phyloP scores from a whole-genome alignment of 495 filamentous ascomycete genomes.

The Xylaria intraflava region DNA sequence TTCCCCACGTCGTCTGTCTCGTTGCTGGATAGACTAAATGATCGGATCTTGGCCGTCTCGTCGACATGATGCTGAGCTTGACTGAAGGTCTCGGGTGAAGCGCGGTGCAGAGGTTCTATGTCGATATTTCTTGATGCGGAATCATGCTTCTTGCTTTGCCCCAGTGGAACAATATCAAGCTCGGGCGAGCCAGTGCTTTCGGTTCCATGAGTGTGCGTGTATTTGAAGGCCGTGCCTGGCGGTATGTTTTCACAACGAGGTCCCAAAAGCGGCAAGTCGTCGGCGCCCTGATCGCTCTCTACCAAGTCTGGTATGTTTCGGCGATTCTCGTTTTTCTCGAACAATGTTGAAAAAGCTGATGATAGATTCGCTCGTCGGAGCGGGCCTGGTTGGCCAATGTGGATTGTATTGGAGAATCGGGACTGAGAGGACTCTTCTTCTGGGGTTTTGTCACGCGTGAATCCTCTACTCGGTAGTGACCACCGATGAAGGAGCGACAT shows the following conservation, averaged over 20 bases:
- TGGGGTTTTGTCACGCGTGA: conserved; percentile 14
- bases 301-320: neutral
- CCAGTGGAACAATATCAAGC: neutral
- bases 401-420: conserved; percentile 16
- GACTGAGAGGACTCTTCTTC: conserved; percentile 8
- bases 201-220: neutral
- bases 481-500: conserved; percentile 26
- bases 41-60: neutral
- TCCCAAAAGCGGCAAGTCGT: neutral
- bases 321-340: conserved; percentile 19
- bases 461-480: conserved; percentile 22
- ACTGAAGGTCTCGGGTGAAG: neutral
- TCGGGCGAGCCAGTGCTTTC: neutral
- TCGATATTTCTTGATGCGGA: neutral
- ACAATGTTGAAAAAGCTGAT: conserved; percentile 18
- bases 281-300: neutral
- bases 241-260: neutral
- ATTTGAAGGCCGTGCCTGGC: neutral
- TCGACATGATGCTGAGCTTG: neutral
- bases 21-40: neutral
- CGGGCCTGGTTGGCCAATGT: conserved; percentile 9
- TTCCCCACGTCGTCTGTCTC: neutral
- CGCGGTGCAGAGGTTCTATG: neutral
- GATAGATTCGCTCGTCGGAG: conserved; percentile 19
- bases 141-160: neutral